Evolutionary conservation across 2,329 filamentous ascomycete genomes (phyloP), one percentile per base, ranked within the genome.

Genomic region (Arthrobotrys megalospora): DNA sequence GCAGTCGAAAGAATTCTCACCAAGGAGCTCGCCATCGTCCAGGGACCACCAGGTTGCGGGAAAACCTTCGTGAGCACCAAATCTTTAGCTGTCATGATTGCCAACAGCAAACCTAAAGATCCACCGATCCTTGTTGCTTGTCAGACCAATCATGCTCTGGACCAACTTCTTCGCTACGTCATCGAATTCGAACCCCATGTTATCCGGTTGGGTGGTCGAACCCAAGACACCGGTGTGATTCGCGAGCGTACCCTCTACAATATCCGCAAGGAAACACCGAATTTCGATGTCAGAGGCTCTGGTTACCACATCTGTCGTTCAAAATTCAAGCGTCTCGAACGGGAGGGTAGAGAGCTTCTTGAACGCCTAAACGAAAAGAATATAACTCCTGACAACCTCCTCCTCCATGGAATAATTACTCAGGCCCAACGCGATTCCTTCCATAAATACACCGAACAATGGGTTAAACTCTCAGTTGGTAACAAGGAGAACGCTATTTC

Each of bases 71-170:
- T 94, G 0, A 96, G 93, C 0, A 89, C 95, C 1, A 85, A 90
- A 28, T 91, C 91, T 0, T 83, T 97, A 8, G 89, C 88, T 55
- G 86, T 91, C 0, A 85, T 94, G 66, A 85, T 93, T 0, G 84
- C 86, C 0, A 92, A 91, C 66, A 87, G 89, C 81, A 82, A 83
- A 1, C 81, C 82, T 1, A 86, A 84, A 0, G 89, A 91, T 72
- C 88, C 90, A 7, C 92, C 92, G 0, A 90, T 97, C 34, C 87
- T 97, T 19, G 87, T 97, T 2, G 89, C 93, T 0, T 93, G 93
- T 6, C 93, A 97, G 81, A 97, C 94, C 0, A 97, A 97, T 76
- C 93, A 97, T 83, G 94, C 94, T 0, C 85, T 97, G 8, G 81
- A 97, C 81, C 94, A 97, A 82, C 86, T 97, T 0, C 86, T 97